phyloP scores from a whole-genome alignment of 768 basidiomycete genomes.

The Termitomyces eurrhizus region DNA sequence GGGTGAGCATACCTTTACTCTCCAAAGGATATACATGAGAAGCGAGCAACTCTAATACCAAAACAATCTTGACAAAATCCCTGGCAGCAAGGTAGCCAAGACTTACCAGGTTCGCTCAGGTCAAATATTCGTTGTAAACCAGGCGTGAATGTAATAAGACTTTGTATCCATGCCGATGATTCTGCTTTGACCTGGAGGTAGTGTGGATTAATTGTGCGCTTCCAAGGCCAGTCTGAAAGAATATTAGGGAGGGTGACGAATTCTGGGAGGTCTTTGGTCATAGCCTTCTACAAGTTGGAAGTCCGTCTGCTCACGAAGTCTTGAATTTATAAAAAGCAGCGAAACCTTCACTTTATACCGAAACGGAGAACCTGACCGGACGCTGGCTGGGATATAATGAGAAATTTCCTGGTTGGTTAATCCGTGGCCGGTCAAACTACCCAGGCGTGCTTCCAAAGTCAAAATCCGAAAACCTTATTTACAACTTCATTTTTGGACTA shows the following conservation, averaged over 20 bases:
- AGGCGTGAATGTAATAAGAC: constrained; percentile 30
- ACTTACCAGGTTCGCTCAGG: constrained; percentile 28
- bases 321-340: too few relatives aligned
- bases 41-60: constrained; percentile 30
- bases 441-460: too few relatives aligned
- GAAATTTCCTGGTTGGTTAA: too few relatives aligned
- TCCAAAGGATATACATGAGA: constrained; percentile 32
- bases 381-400: too few relatives aligned
- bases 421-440: too few relatives aligned
- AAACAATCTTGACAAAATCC: not conserved
- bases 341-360: too few relatives aligned
- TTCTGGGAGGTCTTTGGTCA: not conserved
- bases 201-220: constrained; percentile 33
- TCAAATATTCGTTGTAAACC: constrained; percentile 37
- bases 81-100: not conserved
- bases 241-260: constrained; percentile 19
- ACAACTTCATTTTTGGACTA: too few relatives aligned
- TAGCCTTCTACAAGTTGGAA: not conserved
- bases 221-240: constrained; percentile 41
- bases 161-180: constrained; percentile 21
- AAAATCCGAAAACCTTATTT: too few relatives aligned
- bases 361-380: too few relatives aligned
- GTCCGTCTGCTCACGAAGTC: not conserved
- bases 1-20: constrained; percentile 24
- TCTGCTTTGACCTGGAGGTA: constrained; percentile 22